Percentiles rank a stretch among this genome's conserved stretches.
These are phyloP conservation scores for Melampsora abietis-canadensis DNA, from an alignment of 1,284 basidiomycete species.

Conservation along the genomic window DNA sequence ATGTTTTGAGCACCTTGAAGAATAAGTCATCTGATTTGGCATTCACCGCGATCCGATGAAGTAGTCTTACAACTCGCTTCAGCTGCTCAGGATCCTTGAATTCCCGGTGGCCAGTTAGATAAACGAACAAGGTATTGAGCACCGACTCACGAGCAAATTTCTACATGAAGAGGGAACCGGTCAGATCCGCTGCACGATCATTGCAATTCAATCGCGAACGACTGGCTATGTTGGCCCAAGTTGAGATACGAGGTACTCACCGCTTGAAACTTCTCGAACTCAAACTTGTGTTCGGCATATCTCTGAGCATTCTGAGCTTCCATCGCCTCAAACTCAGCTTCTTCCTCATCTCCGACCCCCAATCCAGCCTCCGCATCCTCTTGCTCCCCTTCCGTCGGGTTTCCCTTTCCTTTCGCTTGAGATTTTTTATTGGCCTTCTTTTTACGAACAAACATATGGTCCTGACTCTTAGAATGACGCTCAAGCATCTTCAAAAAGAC, in stretches of 20 bases:
- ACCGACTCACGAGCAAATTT: slow-evolving; percentile 81
- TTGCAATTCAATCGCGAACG: background rate
- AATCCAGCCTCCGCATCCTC: slow-evolving; percentile 24
- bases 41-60: slow-evolving; percentile 82
- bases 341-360: slow-evolving; percentile 55
- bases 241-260: slow-evolving; percentile 57
- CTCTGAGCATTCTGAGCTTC: slow-evolving; percentile 55
- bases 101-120: slow-evolving; percentile 74
- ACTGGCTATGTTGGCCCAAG: background rate
- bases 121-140: slow-evolving; percentile 72
- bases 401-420: slow-evolving; percentile 56
- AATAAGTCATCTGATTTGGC: slow-evolving; percentile 85
- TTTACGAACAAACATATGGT: slow-evolving; percentile 73
- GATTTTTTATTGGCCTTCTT: slow-evolving; percentile 60
- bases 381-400: slow-evolving; percentile 47
- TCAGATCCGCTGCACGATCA: background rate
- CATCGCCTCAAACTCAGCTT: slow-evolving; percentile 60
- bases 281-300: slow-evolving; percentile 78
- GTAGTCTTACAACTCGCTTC: slow-evolving; percentile 75
- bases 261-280: slow-evolving; percentile 80
- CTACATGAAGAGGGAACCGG: slow-evolving; percentile 53
- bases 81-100: slow-evolving; percentile 74
- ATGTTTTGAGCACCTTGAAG: slow-evolving; percentile 67
- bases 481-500: slow-evolving; percentile 80
- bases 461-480: slow-evolving; percentile 70